Evolutionary conservation across 2,329 filamentous ascomycete genomes (phyloP).

Genomic region (Arthroderma sp.): DNA sequence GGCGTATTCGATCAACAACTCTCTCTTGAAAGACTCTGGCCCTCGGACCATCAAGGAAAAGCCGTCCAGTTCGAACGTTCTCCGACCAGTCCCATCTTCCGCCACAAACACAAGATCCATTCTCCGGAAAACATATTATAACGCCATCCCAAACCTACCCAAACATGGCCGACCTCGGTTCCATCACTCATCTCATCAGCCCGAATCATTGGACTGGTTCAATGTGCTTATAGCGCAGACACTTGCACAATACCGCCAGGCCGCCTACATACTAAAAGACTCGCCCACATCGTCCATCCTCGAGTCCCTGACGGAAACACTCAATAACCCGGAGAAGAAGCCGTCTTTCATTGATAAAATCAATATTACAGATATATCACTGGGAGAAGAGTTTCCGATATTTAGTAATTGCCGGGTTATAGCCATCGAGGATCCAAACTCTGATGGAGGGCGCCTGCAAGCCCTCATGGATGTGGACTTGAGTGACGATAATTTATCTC

Average conservation of each 20-base stretch:
- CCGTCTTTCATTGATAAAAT: slow-evolving; percentile 92
- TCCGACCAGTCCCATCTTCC: slow-evolving; percentile 58
- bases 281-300: slow-evolving; percentile 50
- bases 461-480: slow-evolving; percentile 95
- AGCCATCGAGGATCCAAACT: slow-evolving; percentile 49
- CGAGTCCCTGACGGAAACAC: slow-evolving; percentile 64
- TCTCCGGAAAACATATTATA: slow-evolving; percentile 93
- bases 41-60: slow-evolving; percentile 33
- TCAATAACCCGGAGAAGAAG: slow-evolving; percentile 77
- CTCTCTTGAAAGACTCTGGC: slow-evolving; percentile 26
- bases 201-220: slow-evolving; percentile 96
- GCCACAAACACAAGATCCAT: slow-evolving; percentile 75
- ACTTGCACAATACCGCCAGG: slow-evolving; percentile 84
- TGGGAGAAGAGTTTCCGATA: slow-evolving; percentile 96
- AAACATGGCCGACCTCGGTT: slow-evolving; percentile 31
- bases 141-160: slow-evolving; percentile 35
- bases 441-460: slow-evolving; percentile 65
- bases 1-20: slow-evolving; percentile 48
- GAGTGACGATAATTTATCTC: slow-evolving; percentile 78
- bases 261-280: slow-evolving; percentile 74
- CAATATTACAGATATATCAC: slow-evolving; percentile 77
- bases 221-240: slow-evolving; percentile 95
- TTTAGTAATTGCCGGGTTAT: slow-evolving; percentile 97
- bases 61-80: slow-evolving; percentile 48
- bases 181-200: slow-evolving; percentile 66